Percentiles rank a stretch among this genome's conserved stretches.
These are phyloP conservation scores for Acacia acuminata DNA, from an alignment of 306 rosid species.

Conservation along the genomic window DNA sequence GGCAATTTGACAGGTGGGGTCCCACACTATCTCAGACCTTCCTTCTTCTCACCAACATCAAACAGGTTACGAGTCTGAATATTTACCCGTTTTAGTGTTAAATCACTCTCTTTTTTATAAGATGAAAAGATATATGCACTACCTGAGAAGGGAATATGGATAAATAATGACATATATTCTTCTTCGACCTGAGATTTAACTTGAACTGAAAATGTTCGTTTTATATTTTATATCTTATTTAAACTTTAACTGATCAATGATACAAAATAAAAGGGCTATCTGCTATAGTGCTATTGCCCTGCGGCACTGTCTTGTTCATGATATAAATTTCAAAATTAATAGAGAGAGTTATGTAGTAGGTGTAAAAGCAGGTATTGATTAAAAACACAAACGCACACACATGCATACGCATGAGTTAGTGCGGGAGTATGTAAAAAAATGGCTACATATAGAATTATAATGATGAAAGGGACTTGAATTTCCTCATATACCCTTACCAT, in stretches of 20 bases:
- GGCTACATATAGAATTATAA: not conserved
- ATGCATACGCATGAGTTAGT: not conserved
- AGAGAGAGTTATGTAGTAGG: not conserved
- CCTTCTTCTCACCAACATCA: not conserved
- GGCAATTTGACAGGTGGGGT: conserved; percentile 1
- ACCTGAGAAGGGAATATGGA: not conserved
- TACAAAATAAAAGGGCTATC: not conserved
- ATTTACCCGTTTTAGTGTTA: not conserved
- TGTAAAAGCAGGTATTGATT: not conserved
- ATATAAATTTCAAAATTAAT: not conserved
- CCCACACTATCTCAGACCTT: conserved; percentile 14
- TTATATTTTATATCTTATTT: not conserved
- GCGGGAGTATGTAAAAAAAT: not conserved
- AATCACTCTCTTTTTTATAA: not conserved
- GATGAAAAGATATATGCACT: not conserved
- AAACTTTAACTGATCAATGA: not conserved
- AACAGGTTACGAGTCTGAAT: not conserved
- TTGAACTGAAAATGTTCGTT: not conserved
- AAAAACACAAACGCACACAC: not conserved
- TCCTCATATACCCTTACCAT: too few species aligned
- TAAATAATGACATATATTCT: not conserved
- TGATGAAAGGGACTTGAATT: not conserved
- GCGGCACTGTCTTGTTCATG: not conserved
- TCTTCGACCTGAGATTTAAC: not conserved
- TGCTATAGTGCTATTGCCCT: not conserved